A percentile compares a stretch with the other conserved stretches of the same genome.
Evolutionary conservation across 768 basidiomycete genomes (phyloP).

Genomic region (Lactarius evosmus): DNA sequence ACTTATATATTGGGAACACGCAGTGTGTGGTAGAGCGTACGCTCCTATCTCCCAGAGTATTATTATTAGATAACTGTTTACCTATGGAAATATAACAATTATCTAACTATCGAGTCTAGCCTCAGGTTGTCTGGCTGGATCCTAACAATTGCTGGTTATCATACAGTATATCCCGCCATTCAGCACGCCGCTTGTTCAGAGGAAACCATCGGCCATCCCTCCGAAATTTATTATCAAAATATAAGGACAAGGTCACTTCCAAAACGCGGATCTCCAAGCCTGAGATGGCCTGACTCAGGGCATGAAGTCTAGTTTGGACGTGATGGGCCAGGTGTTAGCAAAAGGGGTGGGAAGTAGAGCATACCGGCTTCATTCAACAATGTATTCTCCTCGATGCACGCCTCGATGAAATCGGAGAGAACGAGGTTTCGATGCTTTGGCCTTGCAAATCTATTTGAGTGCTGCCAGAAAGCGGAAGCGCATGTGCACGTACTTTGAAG

Average conservation of each 20-base stretch:
- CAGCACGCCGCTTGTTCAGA: no score
- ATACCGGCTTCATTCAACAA: slow-evolving; percentile 82
- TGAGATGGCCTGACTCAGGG: slow-evolving; percentile 4
- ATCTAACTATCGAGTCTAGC: no score
- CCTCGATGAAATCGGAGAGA: slow-evolving; percentile 70
- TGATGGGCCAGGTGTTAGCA: neutral
- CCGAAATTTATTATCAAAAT: neutral
- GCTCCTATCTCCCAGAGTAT: no score
- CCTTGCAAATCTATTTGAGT: slow-evolving; percentile 39
- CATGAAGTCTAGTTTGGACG: slow-evolving; percentile 14
- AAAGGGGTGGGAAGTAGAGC: slow-evolving; percentile 24
- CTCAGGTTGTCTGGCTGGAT: no score
- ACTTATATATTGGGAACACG: no score
- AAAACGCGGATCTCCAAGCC: neutral
- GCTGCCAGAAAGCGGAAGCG: neutral
- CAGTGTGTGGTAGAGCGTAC: no score
- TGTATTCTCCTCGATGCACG: slow-evolving; percentile 79
- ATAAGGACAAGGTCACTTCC: neutral
- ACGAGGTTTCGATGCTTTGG: slow-evolving; percentile 80
- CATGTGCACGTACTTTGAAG: slow-evolving; percentile 55
- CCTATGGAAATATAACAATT: no score
- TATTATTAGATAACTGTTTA: no score
- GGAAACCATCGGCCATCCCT: no score
- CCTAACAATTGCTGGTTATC: no score
- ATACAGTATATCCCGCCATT: no score